A percentile compares a stretch with the other conserved stretches of the same genome.
Evolutionary conservation across 768 basidiomycete genomes (phyloP).

Genomic region (Lactifluus pinguis): DNA sequence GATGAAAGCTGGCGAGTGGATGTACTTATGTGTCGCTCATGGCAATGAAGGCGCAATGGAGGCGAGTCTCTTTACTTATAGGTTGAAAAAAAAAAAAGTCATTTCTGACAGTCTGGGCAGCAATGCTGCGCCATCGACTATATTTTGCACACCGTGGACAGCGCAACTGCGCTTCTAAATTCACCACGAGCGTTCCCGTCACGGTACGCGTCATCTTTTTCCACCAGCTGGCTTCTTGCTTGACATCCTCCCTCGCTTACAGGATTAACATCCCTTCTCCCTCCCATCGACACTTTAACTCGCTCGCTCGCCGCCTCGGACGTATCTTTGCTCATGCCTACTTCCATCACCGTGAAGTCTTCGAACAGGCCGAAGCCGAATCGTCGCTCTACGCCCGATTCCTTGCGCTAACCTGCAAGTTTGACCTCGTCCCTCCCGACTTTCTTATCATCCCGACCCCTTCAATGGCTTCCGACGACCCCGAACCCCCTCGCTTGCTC

Average conservation of each 20-base stretch:
- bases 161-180: conserved; percentile 85
- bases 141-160: conserved; percentile 86
- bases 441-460: conserved; percentile 72
- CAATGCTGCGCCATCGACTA: conserved; percentile 99
- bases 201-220: conserved; percentile 39
- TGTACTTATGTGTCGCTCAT: conserved; percentile 92
- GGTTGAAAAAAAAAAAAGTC: background rate
- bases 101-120: conserved; percentile 27
- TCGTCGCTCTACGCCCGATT: conserved; percentile 87
- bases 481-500: conserved; percentile 16
- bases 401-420: conserved; percentile 70
- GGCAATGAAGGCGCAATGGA: conserved; percentile 83
- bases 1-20: conserved; percentile 99
- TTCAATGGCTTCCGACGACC: conserved; percentile 26
- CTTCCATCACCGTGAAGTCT: conserved; percentile 87
- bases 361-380: conserved; percentile 86
- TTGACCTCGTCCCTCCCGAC: conserved; percentile 72
- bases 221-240: background rate
- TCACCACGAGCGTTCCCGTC: conserved; percentile 89
- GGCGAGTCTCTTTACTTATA: conserved; percentile 33
- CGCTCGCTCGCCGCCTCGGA: conserved; percentile 82
- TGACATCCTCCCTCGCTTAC: conserved; percentile 14
- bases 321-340: conserved; percentile 96
- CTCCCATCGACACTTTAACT: conserved; percentile 82
- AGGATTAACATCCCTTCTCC: conserved; percentile 76